phyloP scores from a whole-genome alignment of 2,329 filamentous ascomycete species.

The Clarireedia monteithiana region DNA sequence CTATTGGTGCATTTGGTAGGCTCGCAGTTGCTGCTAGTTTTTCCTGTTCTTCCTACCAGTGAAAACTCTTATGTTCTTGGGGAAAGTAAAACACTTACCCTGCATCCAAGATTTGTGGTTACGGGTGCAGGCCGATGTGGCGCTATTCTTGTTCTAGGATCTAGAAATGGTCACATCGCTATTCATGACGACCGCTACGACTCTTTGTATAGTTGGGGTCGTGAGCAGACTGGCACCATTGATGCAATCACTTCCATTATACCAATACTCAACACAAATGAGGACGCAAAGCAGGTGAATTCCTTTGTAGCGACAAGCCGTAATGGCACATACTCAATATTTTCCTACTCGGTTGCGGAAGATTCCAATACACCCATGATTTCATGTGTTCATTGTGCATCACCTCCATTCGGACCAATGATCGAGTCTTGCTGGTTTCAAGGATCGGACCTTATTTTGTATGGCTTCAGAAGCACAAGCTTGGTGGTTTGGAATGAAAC shows the following conservation, averaged over 20 bases:
- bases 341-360: conserved; percentile 9
- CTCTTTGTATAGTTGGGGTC: conserved; percentile 15
- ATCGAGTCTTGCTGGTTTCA: conserved; percentile 66
- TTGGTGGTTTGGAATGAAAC: conserved; percentile 80
- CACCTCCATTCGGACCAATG: conserved; percentile 64
- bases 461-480: conserved; percentile 71
- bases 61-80: too few species aligned
- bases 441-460: conserved; percentile 54
- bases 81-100: not conserved
- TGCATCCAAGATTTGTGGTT: conserved; percentile 40
- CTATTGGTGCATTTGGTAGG: not conserved
- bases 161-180: conserved; percentile 45
- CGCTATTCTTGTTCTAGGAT: conserved; percentile 41
- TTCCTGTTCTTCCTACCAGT: not conserved
- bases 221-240: conserved; percentile 22
- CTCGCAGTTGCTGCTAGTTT: not conserved
- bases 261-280: conserved; percentile 31
- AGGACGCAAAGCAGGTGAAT: conserved; percentile 28
- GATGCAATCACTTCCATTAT: conserved; percentile 64
- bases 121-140: conserved; percentile 39
- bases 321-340: conserved; percentile 69
- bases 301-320: conserved; percentile 69
- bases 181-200: conserved; percentile 31
- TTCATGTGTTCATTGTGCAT: conserved; percentile 54
- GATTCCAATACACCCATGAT: conserved; percentile 15